phyloP scores from a whole-genome alignment of 2,329 filamentous ascomycete species.

The Aureobasidium uvarum region DNA sequence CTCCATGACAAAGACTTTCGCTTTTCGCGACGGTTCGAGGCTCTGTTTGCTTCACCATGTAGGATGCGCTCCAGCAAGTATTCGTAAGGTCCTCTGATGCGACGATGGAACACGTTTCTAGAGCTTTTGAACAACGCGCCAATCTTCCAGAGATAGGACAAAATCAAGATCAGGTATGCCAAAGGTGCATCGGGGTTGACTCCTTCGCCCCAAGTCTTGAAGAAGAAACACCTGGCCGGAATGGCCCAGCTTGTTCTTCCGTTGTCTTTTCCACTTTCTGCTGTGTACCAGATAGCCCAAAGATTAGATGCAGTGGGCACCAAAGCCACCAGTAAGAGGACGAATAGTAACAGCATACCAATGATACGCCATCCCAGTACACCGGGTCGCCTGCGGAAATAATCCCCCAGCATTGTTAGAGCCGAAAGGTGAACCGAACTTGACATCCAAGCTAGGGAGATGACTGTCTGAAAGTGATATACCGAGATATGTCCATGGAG shows the following conservation, averaged over 20 bases:
- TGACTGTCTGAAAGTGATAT: constrained; percentile 35
- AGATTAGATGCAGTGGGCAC: constrained; percentile 31
- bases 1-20: constrained; percentile 14
- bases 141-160: constrained; percentile 35
- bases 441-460: constrained; percentile 37
- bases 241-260: constrained; percentile 20
- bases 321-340: constrained; percentile 32
- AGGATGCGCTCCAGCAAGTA: constrained; percentile 29
- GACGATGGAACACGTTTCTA: constrained; percentile 26
- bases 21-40: neutral
- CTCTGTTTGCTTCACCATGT: neutral
- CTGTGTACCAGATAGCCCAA: constrained; percentile 28
- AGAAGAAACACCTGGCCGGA: constrained; percentile 25
- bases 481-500: constrained; percentile 31
- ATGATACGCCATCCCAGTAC: constrained; percentile 31
- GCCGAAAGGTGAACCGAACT: constrained; percentile 34
- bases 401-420: constrained; percentile 30
- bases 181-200: constrained; percentile 32
- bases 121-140: constrained; percentile 30
- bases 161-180: constrained; percentile 31
- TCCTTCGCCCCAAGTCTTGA: constrained; percentile 25
- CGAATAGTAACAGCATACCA: constrained; percentile 31
- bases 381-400: constrained; percentile 27
- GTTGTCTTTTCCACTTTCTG: neutral
- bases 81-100: constrained; percentile 29